A percentile compares a stretch with the other conserved stretches of the same genome.
These are phyloP conservation scores for Yamadazyma kanchanaburiensis DNA, from an alignment of 1,139 yeast genomes.

Conservation along the genomic window DNA sequence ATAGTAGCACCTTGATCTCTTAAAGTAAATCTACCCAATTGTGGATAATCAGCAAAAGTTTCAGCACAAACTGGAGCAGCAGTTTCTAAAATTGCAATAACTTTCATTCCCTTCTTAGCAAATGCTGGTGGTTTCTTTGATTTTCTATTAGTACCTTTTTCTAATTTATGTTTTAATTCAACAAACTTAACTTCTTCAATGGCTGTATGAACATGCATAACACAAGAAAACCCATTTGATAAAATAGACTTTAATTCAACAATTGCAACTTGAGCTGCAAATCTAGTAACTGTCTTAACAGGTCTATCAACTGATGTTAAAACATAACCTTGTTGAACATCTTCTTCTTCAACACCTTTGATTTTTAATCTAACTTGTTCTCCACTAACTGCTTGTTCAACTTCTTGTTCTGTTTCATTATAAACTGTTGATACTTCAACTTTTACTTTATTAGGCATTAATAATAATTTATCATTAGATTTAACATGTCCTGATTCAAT, in stretches of 20 bases:
- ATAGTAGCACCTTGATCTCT: slow-evolving; percentile 98
- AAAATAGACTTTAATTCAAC: slow-evolving; percentile 92
- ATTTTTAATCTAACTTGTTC: slow-evolving; percentile 93
- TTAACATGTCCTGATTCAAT: slow-evolving; percentile 92
- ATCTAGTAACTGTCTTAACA: slow-evolving; percentile 83
- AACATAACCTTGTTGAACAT: slow-evolving; percentile 86
- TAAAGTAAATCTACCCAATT: slow-evolving; percentile 94
- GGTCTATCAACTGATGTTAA: slow-evolving; percentile 84
- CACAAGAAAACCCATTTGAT: slow-evolving; percentile 95
- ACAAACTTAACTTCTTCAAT: slow-evolving; percentile 89
- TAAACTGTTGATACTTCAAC: slow-evolving; percentile 85
- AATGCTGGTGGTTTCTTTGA: slow-evolving; percentile 97
- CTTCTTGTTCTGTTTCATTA: slow-evolving; percentile 95
- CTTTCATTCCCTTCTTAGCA: slow-evolving; percentile 98
- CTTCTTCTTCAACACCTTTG: slow-evolving; percentile 97
- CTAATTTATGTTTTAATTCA: slow-evolving; percentile 85
- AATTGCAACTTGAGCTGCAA: slow-evolving; percentile 96
- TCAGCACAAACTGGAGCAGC: slow-evolving; percentile 89
- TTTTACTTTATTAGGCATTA: slow-evolving; percentile 87
- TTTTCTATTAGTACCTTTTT: slow-evolving; percentile 94
- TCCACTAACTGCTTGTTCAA: slow-evolving; percentile 87
- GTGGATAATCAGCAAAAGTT: slow-evolving; percentile 87
- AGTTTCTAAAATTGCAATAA: slow-evolving; percentile 86
- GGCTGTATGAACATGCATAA: slow-evolving; percentile 98
- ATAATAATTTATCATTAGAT: slow-evolving; percentile 68